Conservation (phyloP, 352 stramenopile species). For the Peronospora belbahrii region DNA sequence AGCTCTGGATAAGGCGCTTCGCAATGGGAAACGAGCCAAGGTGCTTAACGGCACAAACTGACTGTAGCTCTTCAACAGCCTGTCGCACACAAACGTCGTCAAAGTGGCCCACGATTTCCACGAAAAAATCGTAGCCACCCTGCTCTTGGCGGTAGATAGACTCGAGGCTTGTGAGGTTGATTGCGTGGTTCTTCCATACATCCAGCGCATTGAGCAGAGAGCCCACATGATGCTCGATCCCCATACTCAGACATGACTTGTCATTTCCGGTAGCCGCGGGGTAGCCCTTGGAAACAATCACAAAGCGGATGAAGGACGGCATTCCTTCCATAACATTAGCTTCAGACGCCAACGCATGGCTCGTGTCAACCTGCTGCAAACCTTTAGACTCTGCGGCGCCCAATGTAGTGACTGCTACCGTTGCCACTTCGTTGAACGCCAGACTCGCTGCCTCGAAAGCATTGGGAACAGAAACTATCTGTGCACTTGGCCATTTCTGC, state of each 20-base stretch:
- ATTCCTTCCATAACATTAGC: constrained; percentile 24
- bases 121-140: constrained; percentile 80
- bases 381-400: constrained; percentile 33
- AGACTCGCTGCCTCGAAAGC: constrained; percentile 51
- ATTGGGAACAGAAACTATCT: constrained; percentile 55
- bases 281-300: constrained; percentile 62
- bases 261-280: constrained; percentile 61
- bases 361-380: constrained; percentile 45
- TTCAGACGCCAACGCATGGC: constrained; percentile 40
- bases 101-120: constrained; percentile 73
- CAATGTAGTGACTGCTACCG: constrained; percentile 48
- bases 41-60: constrained; percentile 62
- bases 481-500: constrained; percentile 61
- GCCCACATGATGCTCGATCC: constrained; percentile 83
- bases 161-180: constrained; percentile 83
- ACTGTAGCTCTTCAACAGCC: constrained; percentile 48
- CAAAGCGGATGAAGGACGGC: constrained; percentile 63
- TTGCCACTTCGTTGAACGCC: constrained; percentile 29
- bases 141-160: constrained; percentile 75
- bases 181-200: constrained; percentile 71
- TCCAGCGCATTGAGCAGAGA: constrained; percentile 70
- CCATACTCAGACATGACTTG: constrained; percentile 81
- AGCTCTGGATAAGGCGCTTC: constrained; percentile 41
- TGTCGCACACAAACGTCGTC: constrained; percentile 54
- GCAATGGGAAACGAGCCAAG: constrained; percentile 74